Conservation (phyloP, 495 filamentous ascomycete genomes). For the Podospora fimiseda region DNA sequence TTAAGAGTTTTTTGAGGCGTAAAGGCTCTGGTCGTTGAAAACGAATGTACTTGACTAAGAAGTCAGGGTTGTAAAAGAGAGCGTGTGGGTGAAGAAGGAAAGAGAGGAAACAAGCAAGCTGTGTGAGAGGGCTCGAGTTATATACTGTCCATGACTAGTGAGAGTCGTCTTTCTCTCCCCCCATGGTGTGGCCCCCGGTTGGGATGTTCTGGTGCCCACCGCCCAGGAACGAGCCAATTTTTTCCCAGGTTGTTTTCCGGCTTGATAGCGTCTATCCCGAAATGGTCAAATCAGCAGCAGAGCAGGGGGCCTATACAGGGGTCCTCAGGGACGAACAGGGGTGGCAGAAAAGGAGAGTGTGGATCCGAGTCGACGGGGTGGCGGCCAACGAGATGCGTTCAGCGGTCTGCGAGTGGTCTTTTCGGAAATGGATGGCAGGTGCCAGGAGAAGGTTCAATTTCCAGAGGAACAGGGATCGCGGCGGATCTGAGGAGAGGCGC, state of each 20-base stretch:
- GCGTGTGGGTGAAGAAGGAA: constrained; percentile 42
- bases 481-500: neutral
- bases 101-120: constrained; percentile 26
- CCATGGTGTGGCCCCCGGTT: neutral
- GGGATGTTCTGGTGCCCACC: neutral
- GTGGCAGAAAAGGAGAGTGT: constrained; percentile 12
- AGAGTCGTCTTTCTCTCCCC: neutral
- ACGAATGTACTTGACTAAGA: constrained; percentile 58
- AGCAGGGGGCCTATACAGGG: neutral
- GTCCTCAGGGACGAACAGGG: constrained; percentile 1
- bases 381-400: constrained; percentile 8
- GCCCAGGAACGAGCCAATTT: constrained; percentile 1
- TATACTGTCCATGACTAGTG: constrained; percentile 25
- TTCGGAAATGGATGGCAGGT: constrained; percentile 2
- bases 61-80: constrained; percentile 44
- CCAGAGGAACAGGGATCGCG: constrained; percentile 11
- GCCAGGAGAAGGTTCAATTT: constrained; percentile 9
- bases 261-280: constrained; percentile 8
- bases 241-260: constrained; percentile 5
- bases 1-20: constrained; percentile 4
- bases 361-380: constrained; percentile 2
- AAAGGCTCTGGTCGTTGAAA: constrained; percentile 20
- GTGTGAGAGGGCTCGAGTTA: constrained; percentile 27
- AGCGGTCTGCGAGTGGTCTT: constrained; percentile 3
- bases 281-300: constrained; percentile 10